Evolutionary conservation across 768 basidiomycete genomes (phyloP).

Genomic region (Xerocomellus chrysenteron): DNA sequence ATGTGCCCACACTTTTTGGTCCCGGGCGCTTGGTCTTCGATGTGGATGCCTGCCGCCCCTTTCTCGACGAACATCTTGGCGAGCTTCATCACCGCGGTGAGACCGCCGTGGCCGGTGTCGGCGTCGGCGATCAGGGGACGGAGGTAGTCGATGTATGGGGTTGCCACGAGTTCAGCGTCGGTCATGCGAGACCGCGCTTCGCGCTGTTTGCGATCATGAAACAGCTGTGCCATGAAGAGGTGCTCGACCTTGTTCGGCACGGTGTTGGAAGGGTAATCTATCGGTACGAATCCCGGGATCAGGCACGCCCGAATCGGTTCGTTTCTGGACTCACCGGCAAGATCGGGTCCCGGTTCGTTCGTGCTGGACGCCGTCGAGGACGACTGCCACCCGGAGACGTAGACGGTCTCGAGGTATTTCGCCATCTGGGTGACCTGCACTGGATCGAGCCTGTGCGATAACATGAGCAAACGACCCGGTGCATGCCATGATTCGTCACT

Average conservation of each 20-base stretch:
- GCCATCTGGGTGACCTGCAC: constrained; percentile 99
- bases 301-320: not conserved
- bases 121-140: constrained; percentile 96
- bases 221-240: constrained; percentile 95
- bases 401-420: constrained; percentile 96
- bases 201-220: constrained; percentile 97
- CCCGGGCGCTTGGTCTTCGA: constrained; percentile 97
- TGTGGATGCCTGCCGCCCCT: constrained; percentile 95
- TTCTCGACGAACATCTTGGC: constrained; percentile 99
- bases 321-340: constrained; percentile 66
- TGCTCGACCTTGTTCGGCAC: constrained; percentile 99
- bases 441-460: constrained; percentile 79
- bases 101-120: constrained; percentile 96
- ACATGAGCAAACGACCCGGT: constrained; percentile 22
- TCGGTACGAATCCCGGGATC: not conserved
- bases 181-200: constrained; percentile 72
- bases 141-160: constrained; percentile 82
- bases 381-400: constrained; percentile 96
- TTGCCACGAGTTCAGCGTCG: constrained; percentile 66
- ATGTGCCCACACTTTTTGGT: constrained; percentile 97
- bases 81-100: constrained; percentile 98
- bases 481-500: constrained; percentile 34
- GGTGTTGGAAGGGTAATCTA: constrained; percentile 98
- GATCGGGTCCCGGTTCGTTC: constrained; percentile 97
- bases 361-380: constrained; percentile 92